Evolutionary conservation across 306 rosid species (phyloP), one percentile per base, ranked within the genome.

Genomic region (Boehmeria nivea): DNA sequence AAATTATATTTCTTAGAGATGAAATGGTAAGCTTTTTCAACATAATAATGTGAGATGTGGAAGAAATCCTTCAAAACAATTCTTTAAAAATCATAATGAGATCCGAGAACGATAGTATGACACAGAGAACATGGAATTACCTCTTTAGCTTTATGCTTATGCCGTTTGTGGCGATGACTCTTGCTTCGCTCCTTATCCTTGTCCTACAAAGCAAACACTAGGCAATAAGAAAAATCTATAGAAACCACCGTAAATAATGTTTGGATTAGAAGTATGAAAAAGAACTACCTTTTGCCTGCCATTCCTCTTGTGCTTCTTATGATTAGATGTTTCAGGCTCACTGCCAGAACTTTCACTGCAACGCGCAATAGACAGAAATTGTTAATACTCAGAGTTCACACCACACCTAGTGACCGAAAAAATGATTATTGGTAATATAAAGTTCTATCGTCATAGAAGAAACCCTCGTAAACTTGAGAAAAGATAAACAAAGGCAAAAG

Each of bases 261-360:
- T 20, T 34, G 14, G 5, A 37, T 14, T 2, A 54, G 50, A 64
- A 60, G 28, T 53, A 23, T 36, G 43, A 21, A 12, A 61, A 37
- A 52, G 13, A 54, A 57, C 22, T 64, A 91, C 95, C 96, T 85
- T 91, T 12, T 74, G 56, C 65, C 43, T 81, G 50, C 75, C 95
- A 28, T 60, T 87, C 83, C 68, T 91, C 78, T 85, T 87, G 79
- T 73, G 86, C 83, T 82, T 80, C 84, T 81, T 91, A 37, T 71
- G 88, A 48, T 57, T 69, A 28, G 94, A 82, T 16, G 83, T 50
- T 54, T 84, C 96, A 42, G 48, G 81, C 72, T 91, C 94, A 54
- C 93, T 73, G 57, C 77, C 83, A 63, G 88, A 83, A 74, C 79
- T 82, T 57, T 81, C 93, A 63, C 80, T 81, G 61, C 54, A 64